A percentile compares a stretch with the other conserved stretches of the same genome.
Conservation (phyloP, 2,329 filamentous ascomycete species). For the Graphium sp. region DNA sequence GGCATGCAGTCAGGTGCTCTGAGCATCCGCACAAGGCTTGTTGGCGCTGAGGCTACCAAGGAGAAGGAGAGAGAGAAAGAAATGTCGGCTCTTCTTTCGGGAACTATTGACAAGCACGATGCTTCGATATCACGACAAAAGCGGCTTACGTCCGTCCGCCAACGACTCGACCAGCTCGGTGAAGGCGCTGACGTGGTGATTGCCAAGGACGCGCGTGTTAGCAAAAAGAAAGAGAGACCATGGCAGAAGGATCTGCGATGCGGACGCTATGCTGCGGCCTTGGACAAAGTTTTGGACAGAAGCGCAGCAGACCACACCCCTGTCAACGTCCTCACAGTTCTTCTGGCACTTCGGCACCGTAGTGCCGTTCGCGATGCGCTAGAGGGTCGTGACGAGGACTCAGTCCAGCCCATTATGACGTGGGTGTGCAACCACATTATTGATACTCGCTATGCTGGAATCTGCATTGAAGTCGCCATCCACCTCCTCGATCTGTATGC, state of each 20-base stretch:
- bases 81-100: constrained; percentile 68
- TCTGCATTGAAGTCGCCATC: constrained; percentile 72
- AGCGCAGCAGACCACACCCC: constrained; percentile 34
- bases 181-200: constrained; percentile 82
- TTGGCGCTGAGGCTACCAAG: constrained; percentile 61
- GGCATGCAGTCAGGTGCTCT: constrained; percentile 92
- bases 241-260: constrained; percentile 77
- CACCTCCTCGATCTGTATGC: constrained; percentile 78
- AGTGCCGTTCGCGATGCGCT: constrained; percentile 71
- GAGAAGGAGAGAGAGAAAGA: constrained; percentile 66
- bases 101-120: constrained; percentile 65
- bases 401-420: constrained; percentile 64
- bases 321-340: constrained; percentile 53
- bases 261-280: constrained; percentile 57
- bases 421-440: constrained; percentile 72
- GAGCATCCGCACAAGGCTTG: constrained; percentile 75
- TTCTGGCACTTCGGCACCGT: constrained; percentile 75
- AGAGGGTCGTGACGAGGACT: constrained; percentile 62
- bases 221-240: constrained; percentile 39
- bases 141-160: constrained; percentile 24
- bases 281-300: constrained; percentile 60
- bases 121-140: constrained; percentile 55
- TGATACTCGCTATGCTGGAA: constrained; percentile 63
- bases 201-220: constrained; percentile 44
- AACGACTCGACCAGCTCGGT: constrained; percentile 61